These are phyloP conservation scores for Ogataea nakhonphanomensis DNA, from an alignment of 805 yeast genomes.

Conservation along the genomic window DNA sequence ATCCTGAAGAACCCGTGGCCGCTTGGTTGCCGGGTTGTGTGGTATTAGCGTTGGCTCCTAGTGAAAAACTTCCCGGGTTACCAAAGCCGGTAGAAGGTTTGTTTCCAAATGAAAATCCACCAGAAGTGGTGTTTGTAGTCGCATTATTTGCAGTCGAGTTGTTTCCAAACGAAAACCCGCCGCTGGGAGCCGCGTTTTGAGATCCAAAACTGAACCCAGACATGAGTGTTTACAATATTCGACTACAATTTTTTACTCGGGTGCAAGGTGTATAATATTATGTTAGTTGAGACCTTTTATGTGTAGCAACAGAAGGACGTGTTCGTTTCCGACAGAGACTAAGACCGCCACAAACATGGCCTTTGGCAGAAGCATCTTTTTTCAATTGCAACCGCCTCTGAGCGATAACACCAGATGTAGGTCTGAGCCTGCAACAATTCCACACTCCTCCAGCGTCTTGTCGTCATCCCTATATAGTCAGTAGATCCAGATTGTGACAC, in stretches of 20 bases:
- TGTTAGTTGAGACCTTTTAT: no score
- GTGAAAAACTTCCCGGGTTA: conserved; percentile 8
- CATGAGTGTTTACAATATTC: conserved; percentile 11
- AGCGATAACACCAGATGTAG: conserved; percentile 88
- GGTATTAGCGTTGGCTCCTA: conserved; percentile 14
- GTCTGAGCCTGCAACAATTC: conserved; percentile 81
- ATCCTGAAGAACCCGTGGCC: conserved; percentile 12
- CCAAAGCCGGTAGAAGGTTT: conserved; percentile 8
- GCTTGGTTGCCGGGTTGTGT: background rate
- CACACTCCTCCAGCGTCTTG: conserved; percentile 64
- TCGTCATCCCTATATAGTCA: conserved; percentile 57
- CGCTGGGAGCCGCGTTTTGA: conserved; percentile 8
- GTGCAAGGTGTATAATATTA: conserved; percentile 7
- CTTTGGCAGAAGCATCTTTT: background rate
- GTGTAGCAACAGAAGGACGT: conserved; percentile 1
- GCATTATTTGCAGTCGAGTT: background rate
- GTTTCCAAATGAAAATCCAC: conserved; percentile 15
- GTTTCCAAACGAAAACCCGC: conserved; percentile 12
- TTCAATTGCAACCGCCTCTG: conserved; percentile 64
- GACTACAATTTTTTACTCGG: conserved; percentile 5
- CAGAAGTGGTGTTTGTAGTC: background rate
- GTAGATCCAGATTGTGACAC: conserved; percentile 28
- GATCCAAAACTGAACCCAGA: conserved; percentile 20
- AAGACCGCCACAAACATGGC: no score
- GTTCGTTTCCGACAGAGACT: background rate